Evolutionary conservation across 2,329 filamentous ascomycete genomes (phyloP).

Genomic region (Colletotrichum trifolii): DNA sequence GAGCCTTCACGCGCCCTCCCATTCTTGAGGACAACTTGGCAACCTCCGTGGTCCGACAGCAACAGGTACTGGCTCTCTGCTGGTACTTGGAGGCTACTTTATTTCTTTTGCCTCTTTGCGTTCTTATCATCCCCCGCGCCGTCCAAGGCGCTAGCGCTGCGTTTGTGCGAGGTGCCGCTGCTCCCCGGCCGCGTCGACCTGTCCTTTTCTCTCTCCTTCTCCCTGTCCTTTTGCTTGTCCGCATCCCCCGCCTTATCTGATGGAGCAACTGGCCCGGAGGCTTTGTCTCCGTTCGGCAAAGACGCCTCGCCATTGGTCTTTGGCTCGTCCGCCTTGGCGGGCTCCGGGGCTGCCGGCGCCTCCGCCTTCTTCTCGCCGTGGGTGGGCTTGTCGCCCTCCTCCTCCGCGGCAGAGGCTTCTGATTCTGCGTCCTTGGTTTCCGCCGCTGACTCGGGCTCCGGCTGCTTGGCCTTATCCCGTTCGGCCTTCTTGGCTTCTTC

Average conservation of each 20-base stretch:
- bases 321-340: constrained; percentile 22
- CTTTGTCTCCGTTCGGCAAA: constrained; percentile 12
- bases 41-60: constrained; percentile 33
- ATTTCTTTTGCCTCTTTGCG: constrained; percentile 68
- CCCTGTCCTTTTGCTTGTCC: constrained; percentile 41
- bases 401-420: constrained; percentile 10
- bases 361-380: constrained; percentile 13
- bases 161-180: constrained; percentile 69
- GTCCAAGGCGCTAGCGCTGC: constrained; percentile 86
- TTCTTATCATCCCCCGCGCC: constrained; percentile 71
- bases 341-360: constrained; percentile 16
- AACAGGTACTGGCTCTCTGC: constrained; percentile 32
- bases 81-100: constrained; percentile 43
- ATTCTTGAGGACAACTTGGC: neutral
- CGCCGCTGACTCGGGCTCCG: constrained; percentile 23
- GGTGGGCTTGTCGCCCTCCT: constrained; percentile 15
- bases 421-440: constrained; percentile 20
- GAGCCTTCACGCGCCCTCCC: no score
- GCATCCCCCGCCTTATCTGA: constrained; percentile 38
- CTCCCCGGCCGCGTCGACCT: constrained; percentile 49
- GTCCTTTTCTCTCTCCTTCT: constrained; percentile 38
- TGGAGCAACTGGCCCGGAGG: constrained; percentile 21
- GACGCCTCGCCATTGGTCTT: constrained; percentile 33
- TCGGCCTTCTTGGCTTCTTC: constrained; percentile 68
- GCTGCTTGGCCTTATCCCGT: constrained; percentile 52